phyloP scores from a whole-genome alignment of 139 green algal species.

The Chlamydomonas eustigma region DNA sequence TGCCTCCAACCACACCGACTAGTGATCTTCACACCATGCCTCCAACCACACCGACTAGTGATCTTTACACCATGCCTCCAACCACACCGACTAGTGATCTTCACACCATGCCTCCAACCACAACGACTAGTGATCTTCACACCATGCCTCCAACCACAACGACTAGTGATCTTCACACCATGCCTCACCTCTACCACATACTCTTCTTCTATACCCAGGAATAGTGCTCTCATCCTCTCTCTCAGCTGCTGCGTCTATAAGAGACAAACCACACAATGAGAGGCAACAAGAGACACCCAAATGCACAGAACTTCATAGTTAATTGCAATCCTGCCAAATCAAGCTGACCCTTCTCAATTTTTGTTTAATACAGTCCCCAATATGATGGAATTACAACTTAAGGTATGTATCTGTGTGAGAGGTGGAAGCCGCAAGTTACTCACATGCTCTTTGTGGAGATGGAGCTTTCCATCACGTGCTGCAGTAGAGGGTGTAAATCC shows the following conservation, averaged over 20 bases:
- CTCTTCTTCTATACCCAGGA: conserved; percentile 21
- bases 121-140: background rate
- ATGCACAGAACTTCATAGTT: background rate
- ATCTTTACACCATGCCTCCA: background rate
- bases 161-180: background rate
- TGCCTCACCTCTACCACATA: conserved; percentile 29
- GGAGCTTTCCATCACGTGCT: background rate
- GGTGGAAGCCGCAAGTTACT: too few relatives aligned
- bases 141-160: background rate
- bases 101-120: background rate
- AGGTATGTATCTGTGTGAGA: background rate
- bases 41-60: background rate
- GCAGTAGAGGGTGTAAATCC: background rate
- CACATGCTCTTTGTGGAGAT: background rate
- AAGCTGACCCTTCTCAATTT: background rate
- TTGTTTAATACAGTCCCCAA: background rate
- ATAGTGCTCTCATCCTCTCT: conserved; percentile 20
- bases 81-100: too few relatives aligned
- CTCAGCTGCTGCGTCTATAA: conserved; percentile 33
- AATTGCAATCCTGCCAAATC: background rate
- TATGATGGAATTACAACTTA: background rate
- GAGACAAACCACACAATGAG: background rate
- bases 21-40: background rate
- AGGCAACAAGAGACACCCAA: background rate
- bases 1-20: too few relatives aligned